These are phyloP conservation scores for Silene noctiflora DNA, from an alignment of 179 eudicot genomes.

Conservation along the genomic window DNA sequence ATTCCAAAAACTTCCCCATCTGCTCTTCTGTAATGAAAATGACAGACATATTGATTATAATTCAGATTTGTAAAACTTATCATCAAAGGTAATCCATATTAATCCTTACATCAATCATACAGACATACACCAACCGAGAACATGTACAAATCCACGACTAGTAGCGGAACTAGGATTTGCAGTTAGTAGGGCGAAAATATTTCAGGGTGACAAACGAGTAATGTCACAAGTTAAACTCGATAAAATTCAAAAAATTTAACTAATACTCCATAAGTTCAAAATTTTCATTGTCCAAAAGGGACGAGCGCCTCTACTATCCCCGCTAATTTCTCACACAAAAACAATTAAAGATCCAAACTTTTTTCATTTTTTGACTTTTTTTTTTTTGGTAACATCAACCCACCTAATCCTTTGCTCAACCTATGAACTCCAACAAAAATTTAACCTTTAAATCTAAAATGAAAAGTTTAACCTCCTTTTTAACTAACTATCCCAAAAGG, in stretches of 20 bases:
- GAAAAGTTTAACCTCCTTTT: slow-evolving; percentile 18
- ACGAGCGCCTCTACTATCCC: no score
- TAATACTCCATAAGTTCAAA: no score
- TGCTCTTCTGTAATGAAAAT: slow-evolving; percentile 36
- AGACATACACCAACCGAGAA: background rate
- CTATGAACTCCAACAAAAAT: background rate
- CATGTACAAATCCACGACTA: background rate
- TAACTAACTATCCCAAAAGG: slow-evolving; percentile 18
- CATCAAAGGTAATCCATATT: background rate
- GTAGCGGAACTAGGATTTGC: no score
- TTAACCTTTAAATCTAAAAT: slow-evolving; percentile 8
- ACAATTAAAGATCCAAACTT: background rate
- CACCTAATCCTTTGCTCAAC: slow-evolving; percentile 3
- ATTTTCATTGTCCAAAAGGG: no score
- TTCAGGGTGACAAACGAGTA: no score
- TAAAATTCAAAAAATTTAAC: no score
- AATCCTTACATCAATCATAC: background rate
- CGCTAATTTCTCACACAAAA: slow-evolving; percentile 9
- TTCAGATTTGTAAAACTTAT: background rate
- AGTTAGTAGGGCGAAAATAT: no score
- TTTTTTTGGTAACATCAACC: background rate
- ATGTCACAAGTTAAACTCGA: no score
- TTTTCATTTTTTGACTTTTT: slow-evolving; percentile 16
- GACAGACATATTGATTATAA: slow-evolving; percentile 7
- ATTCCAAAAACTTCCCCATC: slow-evolving; percentile 49